Percentiles rank a stretch among this genome's conserved stretches.
phyloP scores from a whole-genome alignment of 306 rosid genomes.

The Trifolium dubium region DNA sequence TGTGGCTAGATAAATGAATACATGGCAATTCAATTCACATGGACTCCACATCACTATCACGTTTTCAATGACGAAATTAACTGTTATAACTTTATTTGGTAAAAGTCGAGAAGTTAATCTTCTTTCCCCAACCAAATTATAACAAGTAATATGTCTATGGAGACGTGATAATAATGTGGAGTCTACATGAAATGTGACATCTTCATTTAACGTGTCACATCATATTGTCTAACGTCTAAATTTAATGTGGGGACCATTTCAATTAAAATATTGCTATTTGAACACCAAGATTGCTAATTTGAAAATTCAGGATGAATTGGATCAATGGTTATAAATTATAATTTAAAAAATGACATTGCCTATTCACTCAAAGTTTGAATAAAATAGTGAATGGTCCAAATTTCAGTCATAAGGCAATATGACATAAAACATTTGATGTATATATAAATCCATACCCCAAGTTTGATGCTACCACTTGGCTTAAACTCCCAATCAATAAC shows the following conservation, averaged over 20 bases:
- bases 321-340: too few species aligned
- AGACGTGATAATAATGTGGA: too few species aligned
- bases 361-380: background rate
- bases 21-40: too few species aligned
- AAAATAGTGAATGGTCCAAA: background rate
- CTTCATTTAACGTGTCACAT: background rate
- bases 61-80: background rate
- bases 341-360: too few species aligned
- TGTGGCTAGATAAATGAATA: too few species aligned
- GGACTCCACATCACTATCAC: too few species aligned
- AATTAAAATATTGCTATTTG: background rate
- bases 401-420: background rate
- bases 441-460: slow-evolving; percentile 46
- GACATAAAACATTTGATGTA: slow-evolving; percentile 16
- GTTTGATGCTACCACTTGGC: slow-evolving; percentile 63
- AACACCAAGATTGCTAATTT: background rate
- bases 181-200: too few species aligned
- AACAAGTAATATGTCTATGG: too few species aligned
- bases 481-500: slow-evolving; percentile 67
- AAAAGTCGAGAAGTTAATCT: too few species aligned
- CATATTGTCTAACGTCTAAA: background rate
- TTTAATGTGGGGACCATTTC: background rate
- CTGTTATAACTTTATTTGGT: too few species aligned
- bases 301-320: too few species aligned
- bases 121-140: too few species aligned